Percentiles rank a stretch among this genome's conserved stretches.
Conservation (phyloP, 2,329 filamentous ascomycete genomes). For the Fusarium udum region DNA sequence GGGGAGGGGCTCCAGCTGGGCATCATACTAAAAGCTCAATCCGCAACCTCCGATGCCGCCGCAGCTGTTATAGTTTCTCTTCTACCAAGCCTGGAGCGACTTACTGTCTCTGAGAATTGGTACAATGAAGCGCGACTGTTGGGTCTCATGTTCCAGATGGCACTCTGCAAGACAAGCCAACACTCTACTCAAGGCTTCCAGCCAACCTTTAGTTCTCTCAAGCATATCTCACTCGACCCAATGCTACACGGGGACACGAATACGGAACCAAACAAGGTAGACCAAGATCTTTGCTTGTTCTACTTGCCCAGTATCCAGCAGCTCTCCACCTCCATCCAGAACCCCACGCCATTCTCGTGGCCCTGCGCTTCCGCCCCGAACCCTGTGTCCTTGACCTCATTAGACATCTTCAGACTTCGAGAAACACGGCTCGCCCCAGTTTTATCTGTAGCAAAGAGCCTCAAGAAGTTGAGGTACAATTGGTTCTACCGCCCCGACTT, state of each 20-base stretch:
- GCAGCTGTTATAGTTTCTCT: not conserved
- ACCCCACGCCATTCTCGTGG: slow-evolving; percentile 11
- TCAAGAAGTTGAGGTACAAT: slow-evolving; percentile 1
- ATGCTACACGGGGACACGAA: not conserved
- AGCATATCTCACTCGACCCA: not conserved
- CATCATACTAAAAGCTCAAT: not conserved
- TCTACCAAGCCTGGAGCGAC: not conserved
- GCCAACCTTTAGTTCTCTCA: not conserved
- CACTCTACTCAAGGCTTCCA: not conserved
- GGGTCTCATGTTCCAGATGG: not conserved
- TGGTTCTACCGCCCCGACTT: slow-evolving; percentile 1
- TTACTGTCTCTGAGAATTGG: not conserved
- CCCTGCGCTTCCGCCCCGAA: not conserved
- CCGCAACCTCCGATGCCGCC: not conserved
- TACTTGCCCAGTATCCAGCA: slow-evolving; percentile 4
- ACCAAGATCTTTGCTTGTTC: not conserved
- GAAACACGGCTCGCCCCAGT: slow-evolving; percentile 6
- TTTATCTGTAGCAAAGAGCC: not conserved
- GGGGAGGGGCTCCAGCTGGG: not conserved
- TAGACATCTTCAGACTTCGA: slow-evolving; percentile 11
- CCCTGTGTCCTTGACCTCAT: not conserved
- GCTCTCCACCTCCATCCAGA: slow-evolving; percentile 8
- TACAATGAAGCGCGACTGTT: not conserved
- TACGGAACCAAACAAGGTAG: not conserved
- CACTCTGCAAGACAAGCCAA: not conserved